Evolutionary conservation across 257 asterid genomes (phyloP).

Genomic region (Lavandula angustifolia): DNA sequence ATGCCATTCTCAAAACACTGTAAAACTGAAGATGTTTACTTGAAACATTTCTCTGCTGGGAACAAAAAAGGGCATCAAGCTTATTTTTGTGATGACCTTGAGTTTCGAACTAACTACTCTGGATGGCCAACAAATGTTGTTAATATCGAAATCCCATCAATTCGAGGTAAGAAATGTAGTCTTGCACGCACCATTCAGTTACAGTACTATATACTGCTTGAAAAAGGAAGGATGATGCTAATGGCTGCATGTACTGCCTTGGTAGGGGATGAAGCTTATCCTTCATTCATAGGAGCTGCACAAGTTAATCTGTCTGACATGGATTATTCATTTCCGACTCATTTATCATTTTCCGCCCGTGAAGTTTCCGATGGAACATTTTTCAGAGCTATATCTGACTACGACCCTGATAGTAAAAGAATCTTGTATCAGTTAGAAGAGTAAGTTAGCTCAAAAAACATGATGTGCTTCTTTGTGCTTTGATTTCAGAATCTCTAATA

Average conservation of each 20-base stretch:
- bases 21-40: conserved; percentile 69
- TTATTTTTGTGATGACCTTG: conserved; percentile 70
- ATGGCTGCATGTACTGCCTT: conserved; percentile 35
- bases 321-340: conserved; percentile 87
- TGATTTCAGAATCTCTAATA: conserved; percentile 26
- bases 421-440: conserved; percentile 61
- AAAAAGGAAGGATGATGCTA: conserved; percentile 30
- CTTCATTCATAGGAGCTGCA: conserved; percentile 60
- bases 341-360: conserved; percentile 91
- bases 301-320: conserved; percentile 55
- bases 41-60: conserved; percentile 67
- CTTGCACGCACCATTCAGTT: conserved; percentile 29
- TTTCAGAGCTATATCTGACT: conserved; percentile 74
- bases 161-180: conserved; percentile 54
- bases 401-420: conserved; percentile 85
- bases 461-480: conserved; percentile 29
- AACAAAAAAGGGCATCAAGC: conserved; percentile 57
- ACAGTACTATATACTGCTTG: conserved; percentile 22
- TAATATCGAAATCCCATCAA: conserved; percentile 82
- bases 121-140: conserved; percentile 98
- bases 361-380: conserved; percentile 94
- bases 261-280: conserved; percentile 80
- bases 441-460: conserved; percentile 48
- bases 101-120: conserved; percentile 71
- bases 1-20: conserved; percentile 90